Conservation (phyloP, 257 asterid species). For the Rubia yunnanensis region DNA sequence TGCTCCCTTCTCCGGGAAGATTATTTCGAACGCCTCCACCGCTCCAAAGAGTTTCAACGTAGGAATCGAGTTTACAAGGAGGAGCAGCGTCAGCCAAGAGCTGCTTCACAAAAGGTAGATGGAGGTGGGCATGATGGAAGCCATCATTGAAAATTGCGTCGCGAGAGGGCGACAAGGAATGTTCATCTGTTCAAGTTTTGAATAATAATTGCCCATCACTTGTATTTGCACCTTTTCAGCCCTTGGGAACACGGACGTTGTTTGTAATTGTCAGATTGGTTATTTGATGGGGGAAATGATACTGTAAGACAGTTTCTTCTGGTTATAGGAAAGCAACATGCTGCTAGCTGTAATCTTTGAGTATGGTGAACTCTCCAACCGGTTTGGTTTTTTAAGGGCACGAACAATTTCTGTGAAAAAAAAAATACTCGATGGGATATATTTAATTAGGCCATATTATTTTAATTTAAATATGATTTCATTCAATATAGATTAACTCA, state of each 20-base stretch:
- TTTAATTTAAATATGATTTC: too few relatives aligned
- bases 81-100: constrained; percentile 94
- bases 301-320: not conserved
- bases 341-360: not conserved
- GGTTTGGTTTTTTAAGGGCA: not conserved
- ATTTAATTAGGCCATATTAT: too few relatives aligned
- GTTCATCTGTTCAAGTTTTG: constrained; percentile 3
- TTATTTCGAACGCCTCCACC: constrained; percentile 94
- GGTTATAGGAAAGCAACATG: not conserved
- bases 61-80: constrained; percentile 94
- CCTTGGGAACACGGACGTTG: not conserved
- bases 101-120: constrained; percentile 57
- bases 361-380: not conserved
- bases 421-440: too few relatives aligned
- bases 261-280: constrained; percentile 7
- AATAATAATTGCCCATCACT: constrained; percentile 22
- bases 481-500: too few relatives aligned
- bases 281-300: constrained; percentile 1
- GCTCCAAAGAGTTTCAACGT: constrained; percentile 93
- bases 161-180: not conserved
- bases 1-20: constrained; percentile 91
- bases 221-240: constrained; percentile 9
- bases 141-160: constrained; percentile 42
- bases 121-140: constrained; percentile 46
- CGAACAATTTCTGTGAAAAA: too few relatives aligned